Conservation (phyloP, 768 basidiomycete species). For the Chalciporus piperatus region DNA sequence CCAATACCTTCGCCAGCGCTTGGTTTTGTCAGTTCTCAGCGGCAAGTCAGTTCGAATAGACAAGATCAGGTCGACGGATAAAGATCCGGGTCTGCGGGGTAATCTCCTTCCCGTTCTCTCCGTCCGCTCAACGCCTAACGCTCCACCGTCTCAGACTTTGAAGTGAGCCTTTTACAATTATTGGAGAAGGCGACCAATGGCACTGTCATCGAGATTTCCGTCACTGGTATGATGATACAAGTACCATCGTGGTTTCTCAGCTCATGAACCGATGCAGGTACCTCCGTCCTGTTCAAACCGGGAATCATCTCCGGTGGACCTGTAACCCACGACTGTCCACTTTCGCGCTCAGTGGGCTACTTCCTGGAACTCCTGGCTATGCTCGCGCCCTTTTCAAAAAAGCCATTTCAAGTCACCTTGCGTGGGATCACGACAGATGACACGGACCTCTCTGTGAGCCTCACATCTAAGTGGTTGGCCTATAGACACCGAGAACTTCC, state of each 20-base stretch:
- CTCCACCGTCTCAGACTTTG: constrained; percentile 62
- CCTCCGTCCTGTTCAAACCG: constrained; percentile 87
- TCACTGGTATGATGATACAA: constrained; percentile 63
- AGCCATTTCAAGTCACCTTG: constrained; percentile 74
- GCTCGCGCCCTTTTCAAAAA: constrained; percentile 92
- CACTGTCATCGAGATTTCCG: constrained; percentile 90
- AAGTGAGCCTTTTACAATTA: constrained; percentile 84
- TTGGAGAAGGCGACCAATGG: constrained; percentile 93
- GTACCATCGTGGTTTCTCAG: neutral
- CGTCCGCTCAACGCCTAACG: neutral
- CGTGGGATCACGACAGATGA: constrained; percentile 92
- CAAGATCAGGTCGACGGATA: constrained; percentile 86
- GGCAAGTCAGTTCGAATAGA: constrained; percentile 83
- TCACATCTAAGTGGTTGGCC: constrained; percentile 8
- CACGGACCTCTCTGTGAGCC: constrained; percentile 80
- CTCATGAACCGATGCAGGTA: constrained; percentile 52
- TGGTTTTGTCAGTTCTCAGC: constrained; percentile 87
- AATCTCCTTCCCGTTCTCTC: constrained; percentile 8
- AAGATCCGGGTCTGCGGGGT: constrained; percentile 92
- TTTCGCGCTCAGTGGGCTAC: constrained; percentile 88
- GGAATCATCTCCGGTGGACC: constrained; percentile 85
- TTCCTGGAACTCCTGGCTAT: constrained; percentile 89
- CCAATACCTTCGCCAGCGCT: constrained; percentile 75
- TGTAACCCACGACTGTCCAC: constrained; percentile 82
- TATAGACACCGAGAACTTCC: constrained; percentile 1